phyloP scores from a whole-genome alignment of 176 grass and related monocot genomes.

The Metroxylon sagu region DNA sequence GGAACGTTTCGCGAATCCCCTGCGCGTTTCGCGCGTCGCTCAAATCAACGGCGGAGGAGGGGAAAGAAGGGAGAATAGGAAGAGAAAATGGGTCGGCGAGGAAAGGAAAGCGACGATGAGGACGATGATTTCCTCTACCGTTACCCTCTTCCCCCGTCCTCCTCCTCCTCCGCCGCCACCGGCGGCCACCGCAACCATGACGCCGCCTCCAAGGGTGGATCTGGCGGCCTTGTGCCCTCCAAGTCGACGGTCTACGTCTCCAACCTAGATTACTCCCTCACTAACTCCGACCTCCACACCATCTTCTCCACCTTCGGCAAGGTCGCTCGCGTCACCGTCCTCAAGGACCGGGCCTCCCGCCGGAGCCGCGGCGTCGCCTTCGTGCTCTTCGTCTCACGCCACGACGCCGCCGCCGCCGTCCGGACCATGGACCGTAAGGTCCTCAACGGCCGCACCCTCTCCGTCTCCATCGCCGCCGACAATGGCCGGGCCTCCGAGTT shows the following conservation, averaged over 20 bases:
- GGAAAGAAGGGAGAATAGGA: too few relatives aligned
- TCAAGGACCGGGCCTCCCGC: slow-evolving; percentile 71
- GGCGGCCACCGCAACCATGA: not conserved
- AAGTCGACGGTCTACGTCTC: slow-evolving; percentile 94
- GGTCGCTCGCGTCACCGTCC: slow-evolving; percentile 78
- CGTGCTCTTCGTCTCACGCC: slow-evolving; percentile 72
- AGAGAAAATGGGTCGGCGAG: slow-evolving; percentile 20
- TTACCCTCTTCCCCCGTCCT: slow-evolving; percentile 47
- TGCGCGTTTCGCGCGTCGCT: too few relatives aligned
- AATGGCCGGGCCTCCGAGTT: slow-evolving; percentile 85
- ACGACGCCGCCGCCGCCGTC: slow-evolving; percentile 49
- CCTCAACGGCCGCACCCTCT: slow-evolving; percentile 41
- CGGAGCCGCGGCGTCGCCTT: slow-evolving; percentile 75
- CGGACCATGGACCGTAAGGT: slow-evolving; percentile 29
- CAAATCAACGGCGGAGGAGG: too few relatives aligned
- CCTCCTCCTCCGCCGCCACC: not conserved
- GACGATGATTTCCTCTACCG: slow-evolving; percentile 87
- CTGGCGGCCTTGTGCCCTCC: slow-evolving; percentile 81
- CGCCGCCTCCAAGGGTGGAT: slow-evolving; percentile 29
- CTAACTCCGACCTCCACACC: slow-evolving; percentile 94
- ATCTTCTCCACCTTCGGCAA: slow-evolving; percentile 92
- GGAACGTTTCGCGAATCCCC: too few relatives aligned
- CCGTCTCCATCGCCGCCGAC: slow-evolving; percentile 71
- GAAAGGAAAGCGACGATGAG: slow-evolving; percentile 46
- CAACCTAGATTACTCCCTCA: slow-evolving; percentile 75